Base-by-base conservation (phyloP, 2,329 filamentous ascomycete species). In the Cadophora malorum region DNA sequence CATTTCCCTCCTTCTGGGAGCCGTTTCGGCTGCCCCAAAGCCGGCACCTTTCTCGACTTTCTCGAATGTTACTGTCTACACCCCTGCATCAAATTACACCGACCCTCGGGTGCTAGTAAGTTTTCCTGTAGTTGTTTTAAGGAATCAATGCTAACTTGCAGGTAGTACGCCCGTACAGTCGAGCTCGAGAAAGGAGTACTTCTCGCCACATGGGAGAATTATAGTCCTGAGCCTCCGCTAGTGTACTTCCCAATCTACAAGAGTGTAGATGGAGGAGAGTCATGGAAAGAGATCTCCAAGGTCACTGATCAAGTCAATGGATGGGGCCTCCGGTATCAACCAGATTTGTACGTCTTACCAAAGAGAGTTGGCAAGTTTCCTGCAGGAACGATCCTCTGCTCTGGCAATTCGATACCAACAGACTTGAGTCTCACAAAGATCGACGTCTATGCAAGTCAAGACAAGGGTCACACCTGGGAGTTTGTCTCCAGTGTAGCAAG, bases 261-360 rank as follows among this genome's bases (percentile, higher is more conserved):
- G 69, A 86, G 83, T 49, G 79, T 74, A n/a, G 85, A 89, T 74
- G 79, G 81, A 45, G 87, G 87, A 14, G 74, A 81, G 63, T 88
- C 84, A 1, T 93, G 90, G 90, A 81, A 82, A 19, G 84, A 90
- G 75, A 81, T 91, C 61, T 87, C 88, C 4, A 83, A 83, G 19
- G 86, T 92, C 10, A 80, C 86, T 16, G 90, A 93, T 75, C 82
- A 85, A 60, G 86, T 85, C 35, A 89, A 91, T 71, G 84, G 84
- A 52, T 88, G 86, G 80, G 90, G 90, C 23, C 77, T 91, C 64
- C 84, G 88, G 35, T 91, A 91, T 74, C 91, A 93, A 74, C 91
- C 91, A 0, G 86, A 87, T 76, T 80, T 93, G 16, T 91, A 90
- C 73, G 83, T 88, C 71, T 83, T 93, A 3, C 85, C 87, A 0